Evolutionary conservation across 176 grass and related monocot species (phyloP), one percentile per base, ranked within the genome.

Genomic region (Oryza punctata): DNA sequence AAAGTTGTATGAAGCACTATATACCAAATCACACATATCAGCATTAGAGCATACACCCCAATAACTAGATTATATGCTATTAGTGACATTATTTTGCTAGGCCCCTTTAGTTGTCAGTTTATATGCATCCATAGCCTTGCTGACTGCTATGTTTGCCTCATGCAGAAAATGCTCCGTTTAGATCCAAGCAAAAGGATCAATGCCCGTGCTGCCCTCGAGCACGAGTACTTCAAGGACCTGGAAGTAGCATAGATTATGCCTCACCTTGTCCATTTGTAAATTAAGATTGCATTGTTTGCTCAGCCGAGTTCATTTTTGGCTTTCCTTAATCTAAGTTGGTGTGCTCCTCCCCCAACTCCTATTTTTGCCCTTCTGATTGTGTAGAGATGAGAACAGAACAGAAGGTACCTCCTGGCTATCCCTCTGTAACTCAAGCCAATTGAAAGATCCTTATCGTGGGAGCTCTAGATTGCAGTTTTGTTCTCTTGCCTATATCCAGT

Each of bases 101-200:
- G 16, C 41, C 4, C 26, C 19, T 83, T 43, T 19, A 12, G 15
- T 50, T 61, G 19, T 57, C 7, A 75, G 61, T 63, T 18, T 4
- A 14, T 6, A 8, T 32, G 40, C 40, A 49, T 83, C 40, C 46
- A 49, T 32, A 73, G 10, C 38, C 27, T 75, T 26, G 18, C 74
- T 87, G 16, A 83, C 29, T 45, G 46, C 13, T 70, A 30, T 44
- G 24, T 37, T 10, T 6, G 11, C 61, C 0, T 52, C 14, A 16
- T 83, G 88, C 87, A 94, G 93, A 95, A 79, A 92, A 95, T 95
- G 93, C 88, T 95, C 16, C 65, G 83, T 6, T 87, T 95, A 57
- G 90, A 95, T 47, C 93, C 93, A 44, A 95, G 70, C 85, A 88
- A 68, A 82, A 95, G 93, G 50, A 95, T 95, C 85, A 84, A 64